Base-by-base conservation (phyloP, 1,284 basidiomycete species). In the Ganoderma meredithae region DNA sequence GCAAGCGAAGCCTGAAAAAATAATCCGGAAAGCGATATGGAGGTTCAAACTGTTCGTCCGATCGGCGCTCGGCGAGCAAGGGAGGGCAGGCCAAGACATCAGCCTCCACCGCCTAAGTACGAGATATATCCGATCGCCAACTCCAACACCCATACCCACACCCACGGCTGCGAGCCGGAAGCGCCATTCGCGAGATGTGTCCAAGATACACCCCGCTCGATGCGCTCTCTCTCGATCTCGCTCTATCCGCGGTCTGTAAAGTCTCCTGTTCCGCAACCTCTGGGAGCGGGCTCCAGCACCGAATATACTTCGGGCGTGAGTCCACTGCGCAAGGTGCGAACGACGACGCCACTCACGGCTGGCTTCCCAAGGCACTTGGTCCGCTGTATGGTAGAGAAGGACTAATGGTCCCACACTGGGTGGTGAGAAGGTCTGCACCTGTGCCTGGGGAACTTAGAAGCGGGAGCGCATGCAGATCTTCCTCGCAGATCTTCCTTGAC, bases 321-420 rank as follows among this genome's bases (percentile, higher is more conserved):
- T 19, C 25, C 43, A n/a, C 60, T 47, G 60, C 60, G 60, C 60
- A 49, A 49, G 41, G 41, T 49, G 60, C 44, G 60, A 49, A 40
- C 60, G 31, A 7, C 13, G 27, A 9, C 8, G 36, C 36, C n/a
- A 27, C 44, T 36, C 15, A 15, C 12, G 40, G 59, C 43, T 60
- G 19, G 61, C 61, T 62, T 52, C 60, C 61, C 61, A 19, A 62
- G 49, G n/a, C 47, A 62, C 47, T 49, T 59, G 27, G 36, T 59
- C 56, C 56, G 39, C 31, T 59, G 36, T 60, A 60, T 60, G n/a
- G 58, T 13, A 22, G 39, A 39, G 12, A 25, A 59, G 25, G 39
- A 13, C 58, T 60, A 39, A 27, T 27, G n/a, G n/a, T 25, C 58
- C 6, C 40, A 41, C 22, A 27, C 58, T 60, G 39, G 40, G 13